Evolutionary conservation across 805 yeast genomes (phyloP).

Genomic region (Lipomyces starkeyi): DNA sequence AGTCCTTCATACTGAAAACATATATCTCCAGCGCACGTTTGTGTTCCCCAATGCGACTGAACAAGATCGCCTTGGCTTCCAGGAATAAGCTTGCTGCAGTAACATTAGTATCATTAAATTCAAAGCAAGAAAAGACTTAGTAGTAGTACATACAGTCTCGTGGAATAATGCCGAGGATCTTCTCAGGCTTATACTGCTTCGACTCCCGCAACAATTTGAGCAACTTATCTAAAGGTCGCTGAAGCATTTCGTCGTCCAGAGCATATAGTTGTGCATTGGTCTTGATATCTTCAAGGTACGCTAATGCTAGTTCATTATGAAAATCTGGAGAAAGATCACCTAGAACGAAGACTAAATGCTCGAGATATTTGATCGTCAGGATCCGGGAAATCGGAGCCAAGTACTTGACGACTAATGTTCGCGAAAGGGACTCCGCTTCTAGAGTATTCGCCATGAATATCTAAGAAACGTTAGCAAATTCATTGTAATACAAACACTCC

Average conservation of each 20-base stretch:
- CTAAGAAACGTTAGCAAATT: neutral
- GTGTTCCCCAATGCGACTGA: conserved; percentile 65
- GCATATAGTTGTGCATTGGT: conserved; percentile 34
- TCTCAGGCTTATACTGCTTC: conserved; percentile 50
- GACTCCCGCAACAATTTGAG: conserved; percentile 48
- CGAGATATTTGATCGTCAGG: conserved; percentile 57
- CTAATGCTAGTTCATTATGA: conserved; percentile 53
- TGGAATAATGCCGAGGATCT: conserved; percentile 45
- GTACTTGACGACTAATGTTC: conserved; percentile 58
- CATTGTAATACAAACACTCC: too few relatives aligned
- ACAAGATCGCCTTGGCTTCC: conserved; percentile 61
- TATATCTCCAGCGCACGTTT: conserved; percentile 66
- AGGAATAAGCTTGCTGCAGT: conserved; percentile 36
- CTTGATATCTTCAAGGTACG: conserved; percentile 51
- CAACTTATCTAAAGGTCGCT: conserved; percentile 44
- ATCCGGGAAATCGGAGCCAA: conserved; percentile 47
- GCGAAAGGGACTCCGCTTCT: conserved; percentile 64
- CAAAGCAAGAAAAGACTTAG: neutral
- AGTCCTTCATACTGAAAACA: conserved; percentile 62
- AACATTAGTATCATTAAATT: neutral
- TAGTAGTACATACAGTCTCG: conserved; percentile 27
- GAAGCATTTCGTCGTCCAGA: conserved; percentile 32
- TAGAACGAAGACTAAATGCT: conserved; percentile 55
- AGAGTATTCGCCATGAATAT: conserved; percentile 72
- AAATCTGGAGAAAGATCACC: conserved; percentile 49